These are phyloP conservation scores for Moricandia arvensis DNA, from an alignment of 345 rosid species.

Conservation along the genomic window DNA sequence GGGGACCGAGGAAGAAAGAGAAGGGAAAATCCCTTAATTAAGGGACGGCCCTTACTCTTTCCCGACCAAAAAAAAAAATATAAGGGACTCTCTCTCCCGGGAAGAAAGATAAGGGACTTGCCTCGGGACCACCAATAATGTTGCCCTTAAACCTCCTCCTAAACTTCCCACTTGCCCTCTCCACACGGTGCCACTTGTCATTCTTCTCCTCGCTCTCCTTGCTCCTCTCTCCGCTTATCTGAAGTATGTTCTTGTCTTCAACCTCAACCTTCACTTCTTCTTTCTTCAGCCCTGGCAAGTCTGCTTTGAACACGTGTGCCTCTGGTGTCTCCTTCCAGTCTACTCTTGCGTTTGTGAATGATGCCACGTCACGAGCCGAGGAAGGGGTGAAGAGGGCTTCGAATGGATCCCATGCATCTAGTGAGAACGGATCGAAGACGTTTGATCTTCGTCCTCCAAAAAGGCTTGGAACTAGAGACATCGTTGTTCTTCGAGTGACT, in stretches of 20 bases:
- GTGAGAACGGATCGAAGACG: slow-evolving; percentile 30
- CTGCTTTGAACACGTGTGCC: slow-evolving; percentile 38
- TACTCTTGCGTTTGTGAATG: slow-evolving; percentile 27
- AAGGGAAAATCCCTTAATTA: too few species aligned
- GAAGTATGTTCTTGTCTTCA: slow-evolving; percentile 30
- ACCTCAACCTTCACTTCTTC: slow-evolving; percentile 42
- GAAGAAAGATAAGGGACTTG: too few species aligned
- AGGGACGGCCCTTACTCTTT: too few species aligned
- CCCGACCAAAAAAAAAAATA: too few species aligned
- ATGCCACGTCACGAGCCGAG: slow-evolving; percentile 4
- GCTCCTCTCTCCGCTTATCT: slow-evolving; percentile 40
- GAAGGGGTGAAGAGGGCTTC: slow-evolving; percentile 3
- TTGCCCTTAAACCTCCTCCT: slow-evolving; percentile 28
- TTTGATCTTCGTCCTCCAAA: slow-evolving; percentile 22
- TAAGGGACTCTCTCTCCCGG: too few species aligned
- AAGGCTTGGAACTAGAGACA: neutral
- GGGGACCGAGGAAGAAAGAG: too few species aligned
- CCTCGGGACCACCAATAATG: too few species aligned
- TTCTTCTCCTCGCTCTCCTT: slow-evolving; percentile 36
- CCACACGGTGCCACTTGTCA: slow-evolving; percentile 40
- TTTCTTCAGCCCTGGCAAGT: slow-evolving; percentile 35
- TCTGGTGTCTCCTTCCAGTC: slow-evolving; percentile 41
- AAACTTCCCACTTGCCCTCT: slow-evolving; percentile 33
- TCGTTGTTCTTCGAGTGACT: neutral
- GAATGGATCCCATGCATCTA: slow-evolving; percentile 31